These are phyloP conservation scores for Sugiyamaella floridensis DNA, from an alignment of 805 yeast genomes.

Conservation along the genomic window DNA sequence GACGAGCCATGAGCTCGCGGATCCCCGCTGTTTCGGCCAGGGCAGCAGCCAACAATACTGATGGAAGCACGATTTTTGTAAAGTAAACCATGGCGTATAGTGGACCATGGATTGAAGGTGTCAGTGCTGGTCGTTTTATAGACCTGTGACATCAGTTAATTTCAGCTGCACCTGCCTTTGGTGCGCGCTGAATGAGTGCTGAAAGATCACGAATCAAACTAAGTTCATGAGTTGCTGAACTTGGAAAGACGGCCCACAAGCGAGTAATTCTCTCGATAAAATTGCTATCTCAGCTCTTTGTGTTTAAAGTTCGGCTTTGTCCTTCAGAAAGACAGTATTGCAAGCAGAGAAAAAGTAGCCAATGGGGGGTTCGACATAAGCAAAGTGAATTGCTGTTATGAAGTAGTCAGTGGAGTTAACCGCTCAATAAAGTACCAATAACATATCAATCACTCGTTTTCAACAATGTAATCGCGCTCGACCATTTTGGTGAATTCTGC, in stretches of 20 bases:
- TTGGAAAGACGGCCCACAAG: not conserved
- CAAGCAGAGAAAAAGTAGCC: not conserved
- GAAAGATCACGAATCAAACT: not conserved
- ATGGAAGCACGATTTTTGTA: not conserved
- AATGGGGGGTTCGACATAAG: too few relatives aligned
- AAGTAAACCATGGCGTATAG: not conserved
- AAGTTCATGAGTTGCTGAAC: not conserved
- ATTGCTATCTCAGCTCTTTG: not conserved
- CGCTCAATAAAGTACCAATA: too few relatives aligned
- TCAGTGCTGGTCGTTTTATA: not conserved
- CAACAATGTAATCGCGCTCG: slow-evolving; percentile 3
- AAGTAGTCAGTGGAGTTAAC: too few relatives aligned
- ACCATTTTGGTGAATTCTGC: slow-evolving; percentile 9
- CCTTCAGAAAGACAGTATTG: not conserved
- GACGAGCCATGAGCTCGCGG: not conserved
- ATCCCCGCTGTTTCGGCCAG: not conserved
- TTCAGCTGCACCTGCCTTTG: not conserved
- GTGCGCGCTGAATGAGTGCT: not conserved
- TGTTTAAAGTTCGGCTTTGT: not conserved
- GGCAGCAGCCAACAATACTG: not conserved
- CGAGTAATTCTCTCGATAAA: not conserved
- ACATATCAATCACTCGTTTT: not conserved
- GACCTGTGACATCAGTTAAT: not conserved
- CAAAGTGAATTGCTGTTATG: too few relatives aligned
- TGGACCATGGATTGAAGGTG: not conserved